phyloP scores from a whole-genome alignment of 371 early-diverging fungal genomes.

The Mucor plumbeus region DNA sequence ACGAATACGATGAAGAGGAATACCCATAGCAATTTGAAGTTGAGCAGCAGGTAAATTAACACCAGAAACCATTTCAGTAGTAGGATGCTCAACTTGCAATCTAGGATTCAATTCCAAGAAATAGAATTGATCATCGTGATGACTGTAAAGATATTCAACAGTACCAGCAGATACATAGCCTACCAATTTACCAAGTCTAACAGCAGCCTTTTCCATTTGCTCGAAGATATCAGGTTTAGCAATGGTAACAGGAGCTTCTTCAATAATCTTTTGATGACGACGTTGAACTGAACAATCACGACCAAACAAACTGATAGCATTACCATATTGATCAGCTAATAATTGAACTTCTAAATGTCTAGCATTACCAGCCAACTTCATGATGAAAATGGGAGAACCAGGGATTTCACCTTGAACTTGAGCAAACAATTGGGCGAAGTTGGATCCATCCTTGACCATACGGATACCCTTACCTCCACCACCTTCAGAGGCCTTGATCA shows the following conservation, averaged over 20 bases:
- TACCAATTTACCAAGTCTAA: constrained; percentile 90
- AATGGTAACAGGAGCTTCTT: constrained; percentile 95
- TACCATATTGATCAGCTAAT: constrained; percentile 95
- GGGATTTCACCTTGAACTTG: constrained; percentile 95
- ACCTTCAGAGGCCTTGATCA: constrained; percentile 99
- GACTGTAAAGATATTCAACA: constrained; percentile 96
- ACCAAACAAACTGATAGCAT: constrained; percentile 97
- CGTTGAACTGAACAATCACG: constrained; percentile 99
- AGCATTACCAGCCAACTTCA: constrained; percentile 94
- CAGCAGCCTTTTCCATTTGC: constrained; percentile 97
- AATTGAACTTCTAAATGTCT: constrained; percentile 99
- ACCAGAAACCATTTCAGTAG: constrained; percentile 98
- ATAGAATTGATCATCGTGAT: constrained; percentile 86
- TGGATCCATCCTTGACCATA: constrained; percentile 76
- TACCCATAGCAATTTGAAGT: constrained; percentile 98
- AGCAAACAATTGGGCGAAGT: constrained; percentile 80
- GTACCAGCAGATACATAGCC: constrained; percentile 98
- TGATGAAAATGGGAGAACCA: constrained; percentile 96
- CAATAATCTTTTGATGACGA: constrained; percentile 96
- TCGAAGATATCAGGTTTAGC: constrained; percentile 84
- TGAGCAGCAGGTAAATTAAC: constrained; percentile 98
- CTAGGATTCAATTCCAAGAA: constrained; percentile 99
- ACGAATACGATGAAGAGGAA: constrained; percentile 91
- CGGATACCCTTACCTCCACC: constrained; percentile 99
- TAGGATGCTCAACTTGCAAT: constrained; percentile 99